phyloP scores from a whole-genome alignment of 2,329 filamentous ascomycete genomes.

The Pseudocercospora eumusae region DNA sequence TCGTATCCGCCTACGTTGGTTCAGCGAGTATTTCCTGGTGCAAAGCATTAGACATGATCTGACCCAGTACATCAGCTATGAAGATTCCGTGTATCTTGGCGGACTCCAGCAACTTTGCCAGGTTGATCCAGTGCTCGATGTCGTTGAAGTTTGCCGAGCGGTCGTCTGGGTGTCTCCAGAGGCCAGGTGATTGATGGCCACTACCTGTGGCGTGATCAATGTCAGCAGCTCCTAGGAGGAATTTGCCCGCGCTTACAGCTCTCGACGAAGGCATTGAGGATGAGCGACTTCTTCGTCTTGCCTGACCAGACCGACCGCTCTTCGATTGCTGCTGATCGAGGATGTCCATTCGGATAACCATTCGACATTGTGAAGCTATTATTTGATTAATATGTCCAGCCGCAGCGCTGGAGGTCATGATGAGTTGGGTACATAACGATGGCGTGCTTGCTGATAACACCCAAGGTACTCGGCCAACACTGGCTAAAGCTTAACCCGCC shows the following conservation, averaged over 20 bases:
- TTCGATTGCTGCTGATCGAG: not conserved
- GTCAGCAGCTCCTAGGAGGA: not conserved
- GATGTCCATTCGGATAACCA: not conserved
- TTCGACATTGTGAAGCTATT: not conserved
- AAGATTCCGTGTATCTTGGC: constrained; percentile 66
- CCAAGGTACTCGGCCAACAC: too few species aligned
- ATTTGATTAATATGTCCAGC: too few species aligned
- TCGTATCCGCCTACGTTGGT: constrained; percentile 46
- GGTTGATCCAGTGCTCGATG: constrained; percentile 63
- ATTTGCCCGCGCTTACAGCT: constrained; percentile 33
- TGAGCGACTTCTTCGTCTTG: constrained; percentile 41
- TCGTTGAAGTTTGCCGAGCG: constrained; percentile 62
- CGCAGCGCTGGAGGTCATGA: too few species aligned
- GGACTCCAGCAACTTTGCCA: constrained; percentile 62
- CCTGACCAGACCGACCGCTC: not conserved
- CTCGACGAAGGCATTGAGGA: constrained; percentile 49
- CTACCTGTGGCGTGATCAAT: constrained; percentile 40
- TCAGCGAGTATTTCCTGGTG: constrained; percentile 56
- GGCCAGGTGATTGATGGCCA: constrained; percentile 55
- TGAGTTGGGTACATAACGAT: too few species aligned
- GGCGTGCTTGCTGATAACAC: too few species aligned
- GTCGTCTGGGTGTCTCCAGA: constrained; percentile 65
- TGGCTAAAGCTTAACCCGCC: too few species aligned
- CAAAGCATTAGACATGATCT: constrained; percentile 35
- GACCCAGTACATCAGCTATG: constrained; percentile 65